Evolutionary conservation across 129 eudicot genomes (phyloP), one percentile per base, ranked within the genome.

Genomic region (Heracleum sosnowskyi): DNA sequence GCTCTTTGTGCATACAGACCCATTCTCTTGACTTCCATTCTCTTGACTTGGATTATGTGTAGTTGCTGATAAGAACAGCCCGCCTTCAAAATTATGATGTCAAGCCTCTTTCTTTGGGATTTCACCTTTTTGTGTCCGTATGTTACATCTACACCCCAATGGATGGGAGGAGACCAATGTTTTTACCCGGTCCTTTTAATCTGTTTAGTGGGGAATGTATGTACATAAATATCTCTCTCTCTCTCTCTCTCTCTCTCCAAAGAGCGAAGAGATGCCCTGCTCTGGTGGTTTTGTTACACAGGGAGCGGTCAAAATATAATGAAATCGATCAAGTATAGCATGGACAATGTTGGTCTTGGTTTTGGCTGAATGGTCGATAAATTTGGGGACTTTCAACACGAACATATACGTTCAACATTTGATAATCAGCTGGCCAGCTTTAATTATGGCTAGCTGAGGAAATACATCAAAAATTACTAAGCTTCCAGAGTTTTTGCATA

Each of bases 21-120:
- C 26, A 37, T 12, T 12, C 20, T 18, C 33, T 7, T 2, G 41
- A 18, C 13, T 53, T 33, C 68, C 26, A 37, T 12, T 12, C 20
- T 18, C 33, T 7, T 2, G 41, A 18, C 13, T 53, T 33, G 45
- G 60, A 78, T 78, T n/a, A 35, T 70, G 70, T 71, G 77, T 47
- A 70, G 77, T 71, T 72, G 60, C 72, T 79, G 78, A 49, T 37
- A 39, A 37, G 46, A 51, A 77, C 74, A 39, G 36, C 57, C 17
- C 2, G 3, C 4, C 51, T 73, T 16, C 11, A 40, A 72, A 26
- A 15, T 26, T n/a, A 11, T 73, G 76, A 17, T 24, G 26, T 72
- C 1, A 69, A 33, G 16, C 36, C 42, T 16, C 35, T 33, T 33
- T 35, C n/a, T 69, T 69, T 20, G 74, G 42, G 42, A 69, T 33